Conservation (phyloP, 169 alveolate species). For the Cryptosporidium ryanae region DNA sequence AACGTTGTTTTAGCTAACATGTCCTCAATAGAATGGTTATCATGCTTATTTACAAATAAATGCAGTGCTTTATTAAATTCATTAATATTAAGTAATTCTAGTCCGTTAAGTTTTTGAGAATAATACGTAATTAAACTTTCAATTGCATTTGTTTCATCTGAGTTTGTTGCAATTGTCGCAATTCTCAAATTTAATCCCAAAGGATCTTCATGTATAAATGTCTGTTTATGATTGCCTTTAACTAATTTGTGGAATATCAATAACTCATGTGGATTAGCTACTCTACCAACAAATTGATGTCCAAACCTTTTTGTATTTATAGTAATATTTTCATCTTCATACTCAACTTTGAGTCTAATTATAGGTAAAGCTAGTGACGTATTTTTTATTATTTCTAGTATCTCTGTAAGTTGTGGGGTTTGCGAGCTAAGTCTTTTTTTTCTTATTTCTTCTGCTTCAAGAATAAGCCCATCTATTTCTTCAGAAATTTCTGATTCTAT, state of each 20-base stretch:
- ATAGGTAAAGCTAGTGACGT: constrained; percentile 23
- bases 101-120: constrained; percentile 20
- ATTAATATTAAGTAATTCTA: constrained; percentile 16
- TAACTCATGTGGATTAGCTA: constrained; percentile 85
- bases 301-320: constrained; percentile 86
- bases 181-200: constrained; percentile 14
- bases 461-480: constrained; percentile 18
- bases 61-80: constrained; percentile 52
- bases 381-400: constrained; percentile 6
- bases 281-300: constrained; percentile 75
- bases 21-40: constrained; percentile 42
- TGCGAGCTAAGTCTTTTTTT: background rate
- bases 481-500: constrained; percentile 4
- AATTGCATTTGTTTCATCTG: constrained; percentile 17
- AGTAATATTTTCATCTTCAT: constrained; percentile 31
- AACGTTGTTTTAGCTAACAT: background rate
- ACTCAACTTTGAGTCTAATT: constrained; percentile 45
- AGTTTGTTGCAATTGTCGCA: background rate
- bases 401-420: constrained; percentile 19
- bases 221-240: background rate
- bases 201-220: constrained; percentile 13
- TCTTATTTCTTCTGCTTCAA: constrained; percentile 2
- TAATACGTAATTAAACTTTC: constrained; percentile 15
- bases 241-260: constrained; percentile 77
- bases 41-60: constrained; percentile 44